Evolutionary conservation across 345 rosid species (phyloP).

Genomic region (Murraya paniculata): DNA sequence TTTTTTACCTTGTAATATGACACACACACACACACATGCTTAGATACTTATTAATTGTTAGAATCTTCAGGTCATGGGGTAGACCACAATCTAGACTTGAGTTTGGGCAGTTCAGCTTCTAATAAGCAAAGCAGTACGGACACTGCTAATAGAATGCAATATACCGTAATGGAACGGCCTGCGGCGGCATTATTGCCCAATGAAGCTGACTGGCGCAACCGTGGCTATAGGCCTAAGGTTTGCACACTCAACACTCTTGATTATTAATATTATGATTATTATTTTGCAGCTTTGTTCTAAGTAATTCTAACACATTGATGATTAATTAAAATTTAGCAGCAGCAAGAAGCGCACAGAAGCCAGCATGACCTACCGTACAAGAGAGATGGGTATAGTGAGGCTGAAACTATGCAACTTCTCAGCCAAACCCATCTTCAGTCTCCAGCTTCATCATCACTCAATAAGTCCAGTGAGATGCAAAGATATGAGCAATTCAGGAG

Average conservation of each 20-base stretch:
- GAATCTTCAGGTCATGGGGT: slow-evolving; percentile 46
- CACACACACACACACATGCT: too few relatives aligned
- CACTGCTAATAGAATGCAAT: slow-evolving; percentile 17
- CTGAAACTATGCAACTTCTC: slow-evolving; percentile 51
- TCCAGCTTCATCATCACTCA: slow-evolving; percentile 28
- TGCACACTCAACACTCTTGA: background rate
- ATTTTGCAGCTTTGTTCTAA: background rate
- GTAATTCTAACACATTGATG: background rate
- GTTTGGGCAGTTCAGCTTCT: slow-evolving; percentile 63
- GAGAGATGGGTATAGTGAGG: slow-evolving; percentile 37
- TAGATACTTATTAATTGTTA: background rate
- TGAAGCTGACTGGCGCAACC: slow-evolving; percentile 42
- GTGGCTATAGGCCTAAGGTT: slow-evolving; percentile 46
- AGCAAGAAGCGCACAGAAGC: slow-evolving; percentile 24
- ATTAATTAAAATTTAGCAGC: slow-evolving; percentile 6
- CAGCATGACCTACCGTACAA: slow-evolving; percentile 6
- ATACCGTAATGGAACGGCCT: slow-evolving; percentile 25
- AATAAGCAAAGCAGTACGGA: slow-evolving; percentile 32
- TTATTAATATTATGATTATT: background rate
- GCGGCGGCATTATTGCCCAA: slow-evolving; percentile 19
- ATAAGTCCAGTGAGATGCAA: slow-evolving; percentile 26
- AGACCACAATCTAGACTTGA: slow-evolving; percentile 76
- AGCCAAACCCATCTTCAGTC: slow-evolving; percentile 58
- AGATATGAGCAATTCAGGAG: slow-evolving; percentile 40
- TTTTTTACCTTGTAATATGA: background rate